phyloP scores from a whole-genome alignment of 148 eudicot genomes.

The Camellia granthamiana region DNA sequence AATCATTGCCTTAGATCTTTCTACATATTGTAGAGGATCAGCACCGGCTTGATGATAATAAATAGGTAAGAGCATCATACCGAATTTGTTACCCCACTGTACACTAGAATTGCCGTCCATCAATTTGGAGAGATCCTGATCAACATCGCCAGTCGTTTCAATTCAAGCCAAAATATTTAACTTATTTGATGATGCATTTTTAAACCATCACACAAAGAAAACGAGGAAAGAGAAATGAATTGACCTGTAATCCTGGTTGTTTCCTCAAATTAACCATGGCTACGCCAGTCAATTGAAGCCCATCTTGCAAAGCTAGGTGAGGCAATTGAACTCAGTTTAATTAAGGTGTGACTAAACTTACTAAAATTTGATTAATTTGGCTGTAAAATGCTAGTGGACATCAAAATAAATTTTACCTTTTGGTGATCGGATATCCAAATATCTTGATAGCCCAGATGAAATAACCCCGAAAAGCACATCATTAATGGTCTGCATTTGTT shows the following conservation, averaged over 20 bases:
- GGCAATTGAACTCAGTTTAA: conserved; percentile 4
- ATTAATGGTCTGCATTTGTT: conserved; percentile 60
- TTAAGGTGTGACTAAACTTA: not conserved
- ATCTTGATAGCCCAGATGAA: conserved; percentile 59
- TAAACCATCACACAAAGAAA: not conserved
- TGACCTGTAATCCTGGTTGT: conserved; percentile 61
- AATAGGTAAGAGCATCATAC: conserved; percentile 52
- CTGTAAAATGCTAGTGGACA: not conserved
- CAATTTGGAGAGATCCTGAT: conserved; percentile 37
- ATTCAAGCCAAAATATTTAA: not conserved
- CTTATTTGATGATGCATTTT: not conserved
- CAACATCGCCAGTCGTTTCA: not conserved
- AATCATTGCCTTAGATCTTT: conserved; percentile 55
- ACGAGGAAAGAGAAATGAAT: not conserved
- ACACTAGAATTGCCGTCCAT: conserved; percentile 29
- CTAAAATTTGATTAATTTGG: not conserved
- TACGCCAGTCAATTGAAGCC: conserved; percentile 46
- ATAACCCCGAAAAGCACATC: conserved; percentile 76
- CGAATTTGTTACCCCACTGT: conserved; percentile 62
- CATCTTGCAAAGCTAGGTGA: conserved; percentile 35
- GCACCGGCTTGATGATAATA: conserved; percentile 35
- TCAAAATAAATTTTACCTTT: conserved; percentile 29
- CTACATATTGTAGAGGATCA: conserved; percentile 44
- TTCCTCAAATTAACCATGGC: conserved; percentile 67
- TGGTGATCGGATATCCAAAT: conserved; percentile 44